phyloP scores from a whole-genome alignment of 2,329 filamentous ascomycete species.

The Pseudogymnoascus sp. region DNA sequence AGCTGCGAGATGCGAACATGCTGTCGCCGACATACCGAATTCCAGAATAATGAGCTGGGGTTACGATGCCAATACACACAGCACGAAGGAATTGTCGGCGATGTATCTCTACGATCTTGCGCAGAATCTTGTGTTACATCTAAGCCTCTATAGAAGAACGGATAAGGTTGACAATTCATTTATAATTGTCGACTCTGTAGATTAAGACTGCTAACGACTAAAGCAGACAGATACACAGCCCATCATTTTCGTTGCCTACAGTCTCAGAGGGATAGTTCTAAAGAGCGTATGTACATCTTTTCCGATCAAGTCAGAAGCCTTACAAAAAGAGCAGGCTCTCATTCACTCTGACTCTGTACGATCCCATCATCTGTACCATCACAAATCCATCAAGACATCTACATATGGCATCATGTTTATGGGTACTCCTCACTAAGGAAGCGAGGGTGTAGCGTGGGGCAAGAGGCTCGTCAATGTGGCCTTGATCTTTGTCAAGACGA shows the following conservation, averaged over 20 bases:
- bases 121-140: conserved; percentile 12
- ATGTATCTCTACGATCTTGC: conserved; percentile 12
- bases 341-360: conserved; percentile 10
- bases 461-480: conserved; percentile 18
- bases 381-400: conserved; percentile 18
- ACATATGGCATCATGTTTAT: conserved; percentile 16
- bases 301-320: background rate
- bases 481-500: conserved; percentile 27
- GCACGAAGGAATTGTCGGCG: conserved; percentile 10
- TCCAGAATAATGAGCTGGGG: background rate
- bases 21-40: conserved; percentile 12
- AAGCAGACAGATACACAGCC: conserved; percentile 16
- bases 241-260: conserved; percentile 16
- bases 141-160: conserved; percentile 9
- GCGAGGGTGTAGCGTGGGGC: conserved; percentile 12
- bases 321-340: conserved; percentile 12
- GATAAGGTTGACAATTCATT: background rate
- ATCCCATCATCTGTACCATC: conserved; percentile 13
- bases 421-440: conserved; percentile 16
- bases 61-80: conserved; percentile 9
- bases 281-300: background rate
- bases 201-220: background rate
- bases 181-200: background rate
- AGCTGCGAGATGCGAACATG: conserved; percentile 9
- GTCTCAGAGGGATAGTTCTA: conserved; percentile 15